Evolutionary conservation across 2,329 filamentous ascomycete species (phyloP), one percentile per base, ranked within the genome.

Genomic region (Cryphonectria radicalis): DNA sequence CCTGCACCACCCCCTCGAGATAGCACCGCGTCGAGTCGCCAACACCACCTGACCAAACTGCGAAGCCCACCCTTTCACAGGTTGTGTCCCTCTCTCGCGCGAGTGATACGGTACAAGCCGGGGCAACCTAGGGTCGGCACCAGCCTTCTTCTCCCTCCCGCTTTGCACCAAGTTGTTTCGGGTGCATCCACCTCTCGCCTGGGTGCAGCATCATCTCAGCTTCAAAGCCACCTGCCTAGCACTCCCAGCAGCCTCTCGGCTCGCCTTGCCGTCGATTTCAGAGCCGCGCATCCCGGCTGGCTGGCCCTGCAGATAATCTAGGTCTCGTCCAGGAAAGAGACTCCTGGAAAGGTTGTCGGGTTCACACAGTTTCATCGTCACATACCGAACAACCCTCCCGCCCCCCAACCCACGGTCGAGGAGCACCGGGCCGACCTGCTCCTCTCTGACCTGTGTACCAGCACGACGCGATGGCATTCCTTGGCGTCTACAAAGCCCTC

Each of bases 401-500:
- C 55, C 10, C 10, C 37, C 37, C 32, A 32, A 11, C 35, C 50
- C 25, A 67, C 71, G 43, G 63, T 60, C 67, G 35, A 70, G 57
- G 53, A 67, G 32, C 3, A n/a, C 40, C 46, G 62, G 63, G 13
- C 59, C 32, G 19, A 28, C 53, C 50, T 57, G 32, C 50, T 37
- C n/a, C 53, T 42, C 22, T 46, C 28, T 35, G 37, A 70, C 70
- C 76, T 55, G 62, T 55, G 62, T 37, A 37, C 40, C 59, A 50
- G 66, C 50, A 50, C 66, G 69, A 59, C 55, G 78, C 77, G 75
- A 98, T 98, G 95, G 94, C 92, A 75, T 98, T 98, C 85, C 84
- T 97, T 78, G 95, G 94, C 77, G 90, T 98, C 76, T 97, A 93
- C 85, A 92, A 90, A 80, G 95, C 95, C 78, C 79, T 97, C 78